Percentiles rank a stretch among this genome's conserved stretches.
Conservation (phyloP, 2,329 filamentous ascomycete species). For the Epicoccum sorghinum region DNA sequence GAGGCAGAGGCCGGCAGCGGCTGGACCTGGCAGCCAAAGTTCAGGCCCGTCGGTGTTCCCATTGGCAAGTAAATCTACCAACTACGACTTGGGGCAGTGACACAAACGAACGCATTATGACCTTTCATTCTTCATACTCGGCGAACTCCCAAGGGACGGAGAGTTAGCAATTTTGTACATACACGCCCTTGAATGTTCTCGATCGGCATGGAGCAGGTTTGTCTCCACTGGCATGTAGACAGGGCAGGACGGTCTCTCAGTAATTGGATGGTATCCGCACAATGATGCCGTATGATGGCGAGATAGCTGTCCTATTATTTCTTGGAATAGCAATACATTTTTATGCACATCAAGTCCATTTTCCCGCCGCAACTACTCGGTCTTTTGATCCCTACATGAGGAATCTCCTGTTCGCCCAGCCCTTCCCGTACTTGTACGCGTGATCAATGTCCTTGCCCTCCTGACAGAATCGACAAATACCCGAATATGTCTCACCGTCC, state of each 20-base stretch:
- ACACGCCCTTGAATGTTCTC: constrained; percentile 2
- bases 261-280: background rate
- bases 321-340: constrained; percentile 4
- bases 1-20: background rate
- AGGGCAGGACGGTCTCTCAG: constrained; percentile 10
- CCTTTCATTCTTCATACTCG: constrained; percentile 5
- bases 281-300: constrained; percentile 3
- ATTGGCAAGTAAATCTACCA: constrained; percentile 24
- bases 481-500: background rate
- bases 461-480: background rate
- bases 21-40: background rate
- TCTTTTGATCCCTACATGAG: background rate
- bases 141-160: background rate
- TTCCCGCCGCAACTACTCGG: background rate
- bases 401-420: background rate
- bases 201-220: background rate
- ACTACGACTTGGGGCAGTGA: background rate
- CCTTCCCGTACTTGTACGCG: constrained; percentile 1
- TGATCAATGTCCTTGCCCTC: constrained; percentile 2
- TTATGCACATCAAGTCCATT: background rate
- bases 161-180: constrained; percentile 1
- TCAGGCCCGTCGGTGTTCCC: constrained; percentile 21
- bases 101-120: constrained; percentile 1
- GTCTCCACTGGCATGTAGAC: background rate
- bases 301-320: constrained; percentile 8